Percentiles rank a stretch among this genome's conserved stretches.
phyloP scores from a whole-genome alignment of 78 protist species.

The Tieghemostelium lacteum region DNA sequence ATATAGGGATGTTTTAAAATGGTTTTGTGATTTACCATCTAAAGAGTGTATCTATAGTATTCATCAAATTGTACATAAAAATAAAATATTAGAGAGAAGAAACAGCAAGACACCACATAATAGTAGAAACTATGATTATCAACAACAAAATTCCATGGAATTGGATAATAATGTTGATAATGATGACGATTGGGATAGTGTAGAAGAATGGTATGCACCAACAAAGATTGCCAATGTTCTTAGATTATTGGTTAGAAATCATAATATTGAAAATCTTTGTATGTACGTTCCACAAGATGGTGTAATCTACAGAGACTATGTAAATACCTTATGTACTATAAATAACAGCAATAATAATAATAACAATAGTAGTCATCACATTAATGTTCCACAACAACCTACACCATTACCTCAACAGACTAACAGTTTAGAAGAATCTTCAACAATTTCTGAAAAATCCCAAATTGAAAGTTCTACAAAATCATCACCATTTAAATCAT shows the following conservation, averaged over 20 bases:
- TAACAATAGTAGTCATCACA: background rate
- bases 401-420: background rate
- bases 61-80: constrained; percentile 67
- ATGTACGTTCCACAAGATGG: constrained; percentile 76
- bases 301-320: constrained; percentile 60
- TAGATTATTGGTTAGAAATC: constrained; percentile 27
- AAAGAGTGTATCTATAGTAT: constrained; percentile 27
- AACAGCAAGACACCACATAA: background rate
- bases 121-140: background rate
- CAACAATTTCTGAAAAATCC: background rate
- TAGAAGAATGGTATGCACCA: constrained; percentile 81
- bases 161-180: background rate
- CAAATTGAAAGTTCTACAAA: background rate
- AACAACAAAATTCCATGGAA: background rate
- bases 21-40: constrained; percentile 64
- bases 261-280: background rate
- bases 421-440: background rate
- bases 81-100: constrained; percentile 16
- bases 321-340: constrained; percentile 13
- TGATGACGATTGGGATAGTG: background rate
- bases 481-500: no score
- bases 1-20: constrained; percentile 18
- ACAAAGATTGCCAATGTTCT: constrained; percentile 56
- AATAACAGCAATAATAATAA: background rate
- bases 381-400: background rate